A percentile compares a stretch with the other conserved stretches of the same genome.
Conservation (phyloP, 2,329 filamentous ascomycete species). For the Lasiodiplodia citricola region DNA sequence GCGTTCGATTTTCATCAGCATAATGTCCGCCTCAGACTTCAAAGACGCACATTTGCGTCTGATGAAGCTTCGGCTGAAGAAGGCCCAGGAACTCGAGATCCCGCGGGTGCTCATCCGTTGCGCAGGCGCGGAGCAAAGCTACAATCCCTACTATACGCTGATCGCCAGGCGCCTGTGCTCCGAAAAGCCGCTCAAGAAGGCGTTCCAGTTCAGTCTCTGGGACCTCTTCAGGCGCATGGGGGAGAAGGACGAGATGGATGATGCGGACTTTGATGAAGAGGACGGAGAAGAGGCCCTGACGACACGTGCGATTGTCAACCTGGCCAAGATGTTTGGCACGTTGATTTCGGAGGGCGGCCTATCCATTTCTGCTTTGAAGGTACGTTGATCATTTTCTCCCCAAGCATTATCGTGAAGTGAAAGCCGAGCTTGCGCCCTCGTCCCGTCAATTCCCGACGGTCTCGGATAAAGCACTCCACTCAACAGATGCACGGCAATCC, state of each 20-base stretch:
- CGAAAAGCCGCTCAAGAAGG: constrained; percentile 77
- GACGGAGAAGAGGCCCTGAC: constrained; percentile 57
- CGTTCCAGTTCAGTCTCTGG: constrained; percentile 87
- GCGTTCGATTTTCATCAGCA: constrained; percentile 88
- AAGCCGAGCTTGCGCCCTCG: neutral
- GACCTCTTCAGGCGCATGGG: constrained; percentile 84
- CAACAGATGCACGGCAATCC: constrained; percentile 21
- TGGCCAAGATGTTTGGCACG: constrained; percentile 69
- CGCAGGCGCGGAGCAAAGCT: constrained; percentile 77
- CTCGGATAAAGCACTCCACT: neutral
- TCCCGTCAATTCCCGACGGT: neutral
- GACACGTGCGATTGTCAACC: constrained; percentile 67
- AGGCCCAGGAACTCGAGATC: constrained; percentile 83
- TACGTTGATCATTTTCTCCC: constrained; percentile 28
- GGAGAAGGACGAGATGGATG: constrained; percentile 70
- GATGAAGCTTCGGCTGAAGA: constrained; percentile 82
- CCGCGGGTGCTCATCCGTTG: constrained; percentile 88
- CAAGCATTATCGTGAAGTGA: neutral
- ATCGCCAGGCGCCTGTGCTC: constrained; percentile 79
- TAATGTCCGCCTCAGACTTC: constrained; percentile 84
- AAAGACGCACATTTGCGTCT: constrained; percentile 83
- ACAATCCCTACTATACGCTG: constrained; percentile 93
- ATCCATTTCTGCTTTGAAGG: constrained; percentile 62
- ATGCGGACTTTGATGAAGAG: constrained; percentile 59
- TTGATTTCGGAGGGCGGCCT: constrained; percentile 66